phyloP scores from a whole-genome alignment of 257 asterid genomes.

The Nicotiana knightiana region DNA sequence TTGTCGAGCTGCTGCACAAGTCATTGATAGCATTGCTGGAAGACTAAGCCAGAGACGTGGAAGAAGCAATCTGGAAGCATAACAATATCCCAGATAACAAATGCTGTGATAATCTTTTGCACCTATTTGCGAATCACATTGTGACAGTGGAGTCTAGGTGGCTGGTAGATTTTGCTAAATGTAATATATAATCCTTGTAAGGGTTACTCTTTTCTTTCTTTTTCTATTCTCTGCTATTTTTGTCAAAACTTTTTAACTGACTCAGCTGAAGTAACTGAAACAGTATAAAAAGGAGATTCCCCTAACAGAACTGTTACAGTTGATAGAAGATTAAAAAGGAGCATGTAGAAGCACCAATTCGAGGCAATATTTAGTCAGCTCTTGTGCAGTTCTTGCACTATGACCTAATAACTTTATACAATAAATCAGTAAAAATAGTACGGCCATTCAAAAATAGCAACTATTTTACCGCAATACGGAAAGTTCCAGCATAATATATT shows the following conservation, averaged over 20 bases:
- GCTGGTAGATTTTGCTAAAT: not conserved
- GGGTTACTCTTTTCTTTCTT: not conserved
- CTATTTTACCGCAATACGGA: too few species aligned
- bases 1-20: constrained; percentile 16
- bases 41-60: constrained; percentile 56
- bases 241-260: not conserved
- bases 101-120: not conserved
- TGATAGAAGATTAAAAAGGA: not conserved
- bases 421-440: not conserved
- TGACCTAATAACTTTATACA: not conserved
- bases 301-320: not conserved
- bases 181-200: not conserved
- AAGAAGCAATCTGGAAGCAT: not conserved
- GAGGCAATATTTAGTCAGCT: not conserved
- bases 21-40: constrained; percentile 48
- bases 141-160: not conserved
- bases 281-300: not conserved
- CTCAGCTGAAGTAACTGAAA: not conserved
- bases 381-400: not conserved
- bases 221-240: too few species aligned
- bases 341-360: not conserved
- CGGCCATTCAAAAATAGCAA: too few species aligned
- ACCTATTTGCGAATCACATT: not conserved
- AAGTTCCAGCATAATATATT: too few species aligned
- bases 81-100: not conserved